phyloP scores from a whole-genome alignment of 257 asterid species.

The Solanum ossicruentum region DNA sequence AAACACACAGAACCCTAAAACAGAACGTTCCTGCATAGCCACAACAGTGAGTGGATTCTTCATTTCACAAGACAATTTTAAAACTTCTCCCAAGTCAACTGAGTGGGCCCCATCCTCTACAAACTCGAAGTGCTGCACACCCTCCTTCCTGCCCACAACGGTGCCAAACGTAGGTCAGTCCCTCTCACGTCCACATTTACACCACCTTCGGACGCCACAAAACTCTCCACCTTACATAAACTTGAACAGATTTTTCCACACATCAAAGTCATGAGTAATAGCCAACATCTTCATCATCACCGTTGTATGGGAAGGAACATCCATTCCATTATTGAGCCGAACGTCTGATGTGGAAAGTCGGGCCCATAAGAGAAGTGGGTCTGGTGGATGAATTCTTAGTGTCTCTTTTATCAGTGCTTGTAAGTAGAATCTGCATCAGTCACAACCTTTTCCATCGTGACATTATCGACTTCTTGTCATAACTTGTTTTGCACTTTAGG shows the following conservation, averaged over 20 bases:
- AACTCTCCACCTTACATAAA: constrained; percentile 31
- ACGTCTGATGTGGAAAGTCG: constrained; percentile 26
- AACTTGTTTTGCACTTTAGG: constrained; percentile 20
- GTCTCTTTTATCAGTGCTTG: constrained; percentile 38
- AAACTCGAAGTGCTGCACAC: constrained; percentile 35
- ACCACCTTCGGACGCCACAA: constrained; percentile 8
- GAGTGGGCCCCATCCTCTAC: background rate
- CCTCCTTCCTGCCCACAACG: constrained; percentile 50
- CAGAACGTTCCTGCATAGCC: constrained; percentile 7
- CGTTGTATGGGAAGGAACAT: constrained; percentile 26
- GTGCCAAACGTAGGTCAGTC: constrained; percentile 33
- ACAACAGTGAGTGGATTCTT: constrained; percentile 28
- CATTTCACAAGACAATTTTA: constrained; percentile 52
- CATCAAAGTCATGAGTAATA: constrained; percentile 23
- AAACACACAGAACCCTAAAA: background rate
- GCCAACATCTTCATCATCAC: constrained; percentile 61
- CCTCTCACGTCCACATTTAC: constrained; percentile 29
- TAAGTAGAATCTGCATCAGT: constrained; percentile 24
- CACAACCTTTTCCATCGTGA: background rate
- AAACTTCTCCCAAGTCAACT: constrained; percentile 28
- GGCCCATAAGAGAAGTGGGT: constrained; percentile 47
- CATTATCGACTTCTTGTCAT: constrained; percentile 4
- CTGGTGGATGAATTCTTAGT: constrained; percentile 41
- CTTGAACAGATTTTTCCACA: constrained; percentile 19
- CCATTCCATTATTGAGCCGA: constrained; percentile 28